Conservation (phyloP, 768 basidiomycete genomes). For the Serpula lacrymans region DNA sequence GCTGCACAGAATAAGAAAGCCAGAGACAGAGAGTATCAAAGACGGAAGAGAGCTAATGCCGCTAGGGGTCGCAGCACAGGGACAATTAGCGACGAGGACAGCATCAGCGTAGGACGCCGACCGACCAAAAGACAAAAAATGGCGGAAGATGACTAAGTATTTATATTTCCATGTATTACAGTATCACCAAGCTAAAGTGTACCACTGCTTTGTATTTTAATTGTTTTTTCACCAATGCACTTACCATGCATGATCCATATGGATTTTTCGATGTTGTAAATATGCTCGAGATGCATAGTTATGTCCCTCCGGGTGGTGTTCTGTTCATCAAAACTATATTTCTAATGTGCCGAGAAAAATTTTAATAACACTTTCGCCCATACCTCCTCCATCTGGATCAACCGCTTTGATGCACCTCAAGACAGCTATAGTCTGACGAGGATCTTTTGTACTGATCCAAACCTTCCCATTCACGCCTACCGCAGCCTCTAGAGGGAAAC, state of each 20-base stretch:
- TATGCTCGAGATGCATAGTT: no score
- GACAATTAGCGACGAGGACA: conserved; percentile 72
- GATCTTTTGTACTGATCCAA: conserved; percentile 80
- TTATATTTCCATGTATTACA: no score
- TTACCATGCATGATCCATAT: no score
- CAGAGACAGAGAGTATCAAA: conserved; percentile 78
- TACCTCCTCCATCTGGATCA: conserved; percentile 69
- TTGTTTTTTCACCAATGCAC: no score
- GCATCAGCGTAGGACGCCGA: conserved; percentile 45
- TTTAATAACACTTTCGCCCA: conserved; percentile 52
- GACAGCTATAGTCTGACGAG: conserved; percentile 70
- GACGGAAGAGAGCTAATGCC: conserved; percentile 65
- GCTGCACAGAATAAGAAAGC: conserved; percentile 74
- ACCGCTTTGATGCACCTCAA: conserved; percentile 78
- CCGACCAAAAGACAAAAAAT: conserved; percentile 67
- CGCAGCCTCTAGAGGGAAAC: conserved; percentile 84
- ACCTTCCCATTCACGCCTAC: conserved; percentile 91
- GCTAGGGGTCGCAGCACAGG: conserved; percentile 61
- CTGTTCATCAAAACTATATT: conserved; percentile 25
- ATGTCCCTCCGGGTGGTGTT: no score
- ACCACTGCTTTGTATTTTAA: no score
- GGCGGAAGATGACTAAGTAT: conserved; percentile 58
- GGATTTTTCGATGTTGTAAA: no score
- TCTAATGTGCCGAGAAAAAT: conserved; percentile 48
- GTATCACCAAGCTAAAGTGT: no score